A percentile compares a stretch with the other conserved stretches of the same genome.
phyloP scores from a whole-genome alignment of 805 yeast genomes.

The Priceomyces castillae region DNA sequence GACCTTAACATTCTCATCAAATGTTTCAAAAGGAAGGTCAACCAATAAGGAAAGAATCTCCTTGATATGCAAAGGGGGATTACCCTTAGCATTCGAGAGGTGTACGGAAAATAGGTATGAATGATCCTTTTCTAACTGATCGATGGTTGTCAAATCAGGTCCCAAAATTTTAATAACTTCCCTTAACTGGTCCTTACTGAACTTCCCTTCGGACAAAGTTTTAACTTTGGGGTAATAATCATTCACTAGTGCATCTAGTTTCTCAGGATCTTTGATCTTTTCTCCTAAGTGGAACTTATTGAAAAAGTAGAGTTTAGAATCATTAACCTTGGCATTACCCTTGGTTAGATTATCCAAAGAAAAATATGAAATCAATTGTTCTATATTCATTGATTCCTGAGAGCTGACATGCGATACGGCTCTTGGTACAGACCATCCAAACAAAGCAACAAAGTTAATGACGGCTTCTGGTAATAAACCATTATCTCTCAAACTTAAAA shows the following conservation, averaged over 20 bases:
- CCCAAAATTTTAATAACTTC: constrained; percentile 45
- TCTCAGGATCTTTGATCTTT: constrained; percentile 37
- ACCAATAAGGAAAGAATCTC: constrained; percentile 15
- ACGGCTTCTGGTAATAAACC: constrained; percentile 87
- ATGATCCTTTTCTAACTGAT: constrained; percentile 50
- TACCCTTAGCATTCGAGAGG: constrained; percentile 16
- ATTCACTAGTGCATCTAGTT: constrained; percentile 36
- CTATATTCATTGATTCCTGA: constrained; percentile 51
- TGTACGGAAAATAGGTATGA: constrained; percentile 48
- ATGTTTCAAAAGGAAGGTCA: constrained; percentile 10
- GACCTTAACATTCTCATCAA: constrained; percentile 13
- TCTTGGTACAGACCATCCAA: constrained; percentile 92
- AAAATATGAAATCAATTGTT: constrained; percentile 55
- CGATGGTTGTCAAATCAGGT: constrained; percentile 48
- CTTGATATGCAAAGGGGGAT: constrained; percentile 13
- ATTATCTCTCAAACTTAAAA: constrained; percentile 50
- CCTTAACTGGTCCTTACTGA: constrained; percentile 20
- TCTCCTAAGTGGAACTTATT: constrained; percentile 65
- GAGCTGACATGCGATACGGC: constrained; percentile 43
- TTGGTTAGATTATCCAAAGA: constrained; percentile 73
- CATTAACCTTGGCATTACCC: constrained; percentile 92
- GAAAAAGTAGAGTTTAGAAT: constrained; percentile 68
- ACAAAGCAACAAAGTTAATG: constrained; percentile 79
- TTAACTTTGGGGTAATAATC: constrained; percentile 22
- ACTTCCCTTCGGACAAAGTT: constrained; percentile 8